phyloP scores from a whole-genome alignment of 192 early-diverging fungal genomes.

The Backusella tuberculispora region DNA sequence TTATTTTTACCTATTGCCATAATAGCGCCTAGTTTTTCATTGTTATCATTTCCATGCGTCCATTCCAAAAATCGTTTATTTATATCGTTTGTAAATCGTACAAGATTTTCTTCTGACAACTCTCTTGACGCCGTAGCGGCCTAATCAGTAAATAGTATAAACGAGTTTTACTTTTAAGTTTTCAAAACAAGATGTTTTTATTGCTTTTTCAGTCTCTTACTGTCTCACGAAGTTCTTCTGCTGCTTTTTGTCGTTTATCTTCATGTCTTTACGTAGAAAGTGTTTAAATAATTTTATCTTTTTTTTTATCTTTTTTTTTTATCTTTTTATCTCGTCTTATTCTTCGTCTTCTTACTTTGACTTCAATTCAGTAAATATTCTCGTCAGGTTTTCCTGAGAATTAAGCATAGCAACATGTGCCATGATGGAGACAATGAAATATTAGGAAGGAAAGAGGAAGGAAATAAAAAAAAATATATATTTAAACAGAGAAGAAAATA shows the following conservation, averaged over 20 bases:
- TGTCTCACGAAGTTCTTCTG: constrained; percentile 63
- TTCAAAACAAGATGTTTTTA: background rate
- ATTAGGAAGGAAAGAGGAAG: background rate
- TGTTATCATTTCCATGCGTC: constrained; percentile 72
- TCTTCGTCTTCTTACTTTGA: constrained; percentile 46
- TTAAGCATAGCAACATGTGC: constrained; percentile 37
- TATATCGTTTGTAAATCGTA: constrained; percentile 79
- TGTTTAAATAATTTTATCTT: too few species aligned
- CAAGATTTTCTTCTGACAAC: constrained; percentile 70
- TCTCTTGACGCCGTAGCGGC: constrained; percentile 52
- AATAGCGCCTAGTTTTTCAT: constrained; percentile 82
- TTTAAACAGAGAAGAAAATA: background rate
- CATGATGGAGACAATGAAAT: constrained; percentile 30
- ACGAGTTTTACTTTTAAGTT: background rate
- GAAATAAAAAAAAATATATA: constrained; percentile 1
- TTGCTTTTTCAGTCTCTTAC: constrained; percentile 43
- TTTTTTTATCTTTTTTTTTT: too few species aligned
- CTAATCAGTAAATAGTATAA: constrained; percentile 16
- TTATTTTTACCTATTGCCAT: constrained; percentile 70
- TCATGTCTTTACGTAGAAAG: constrained; percentile 54
- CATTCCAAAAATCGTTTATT: constrained; percentile 82
- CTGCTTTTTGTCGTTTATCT: constrained; percentile 59
- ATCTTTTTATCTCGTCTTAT: too few species aligned
- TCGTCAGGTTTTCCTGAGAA: constrained; percentile 39
- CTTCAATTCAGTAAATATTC: constrained; percentile 51